Percentiles rank a stretch among this genome's conserved stretches.
Conservation (phyloP, 768 basidiomycete genomes). For the Sporobolomyces pararoseus region DNA sequence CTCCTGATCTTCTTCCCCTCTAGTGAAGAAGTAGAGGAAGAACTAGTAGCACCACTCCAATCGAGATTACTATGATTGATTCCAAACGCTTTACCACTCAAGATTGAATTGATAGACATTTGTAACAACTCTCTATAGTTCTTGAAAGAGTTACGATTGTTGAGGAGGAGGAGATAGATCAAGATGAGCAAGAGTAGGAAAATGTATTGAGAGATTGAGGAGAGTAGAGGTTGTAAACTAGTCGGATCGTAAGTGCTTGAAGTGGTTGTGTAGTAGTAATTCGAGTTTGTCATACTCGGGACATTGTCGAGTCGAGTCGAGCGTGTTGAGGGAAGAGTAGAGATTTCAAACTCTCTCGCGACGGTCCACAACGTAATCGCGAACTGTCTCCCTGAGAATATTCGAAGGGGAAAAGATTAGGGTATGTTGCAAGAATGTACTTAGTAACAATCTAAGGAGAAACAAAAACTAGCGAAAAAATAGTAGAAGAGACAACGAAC, state of each 20-base stretch:
- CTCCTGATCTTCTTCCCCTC: slow-evolving; percentile 14
- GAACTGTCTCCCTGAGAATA: too few species aligned
- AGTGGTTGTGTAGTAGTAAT: neutral
- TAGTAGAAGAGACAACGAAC: neutral
- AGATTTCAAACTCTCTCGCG: too few species aligned
- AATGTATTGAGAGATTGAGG: neutral
- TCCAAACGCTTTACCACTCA: slow-evolving; percentile 13
- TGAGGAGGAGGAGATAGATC: neutral
- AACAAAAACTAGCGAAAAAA: neutral
- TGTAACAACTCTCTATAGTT: neutral
- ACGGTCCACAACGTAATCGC: too few species aligned
- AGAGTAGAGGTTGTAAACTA: slow-evolving; percentile 20
- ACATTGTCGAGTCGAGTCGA: slow-evolving; percentile 9
- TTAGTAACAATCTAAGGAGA: too few species aligned
- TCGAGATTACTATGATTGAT: slow-evolving; percentile 6
- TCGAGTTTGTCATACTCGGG: slow-evolving; percentile 22
- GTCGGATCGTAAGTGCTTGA: slow-evolving; percentile 8
- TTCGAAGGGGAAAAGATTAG: too few species aligned
- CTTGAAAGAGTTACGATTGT: neutral
- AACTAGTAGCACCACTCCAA: too few species aligned
- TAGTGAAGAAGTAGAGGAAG: too few species aligned
- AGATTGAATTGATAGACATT: slow-evolving; percentile 8
- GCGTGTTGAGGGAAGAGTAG: neutral
- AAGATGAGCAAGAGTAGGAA: neutral
- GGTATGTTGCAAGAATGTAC: too few species aligned